Percentiles rank a stretch among this genome's conserved stretches.
phyloP scores from a whole-genome alignment of 768 basidiomycete genomes.

The Mycena metata region DNA sequence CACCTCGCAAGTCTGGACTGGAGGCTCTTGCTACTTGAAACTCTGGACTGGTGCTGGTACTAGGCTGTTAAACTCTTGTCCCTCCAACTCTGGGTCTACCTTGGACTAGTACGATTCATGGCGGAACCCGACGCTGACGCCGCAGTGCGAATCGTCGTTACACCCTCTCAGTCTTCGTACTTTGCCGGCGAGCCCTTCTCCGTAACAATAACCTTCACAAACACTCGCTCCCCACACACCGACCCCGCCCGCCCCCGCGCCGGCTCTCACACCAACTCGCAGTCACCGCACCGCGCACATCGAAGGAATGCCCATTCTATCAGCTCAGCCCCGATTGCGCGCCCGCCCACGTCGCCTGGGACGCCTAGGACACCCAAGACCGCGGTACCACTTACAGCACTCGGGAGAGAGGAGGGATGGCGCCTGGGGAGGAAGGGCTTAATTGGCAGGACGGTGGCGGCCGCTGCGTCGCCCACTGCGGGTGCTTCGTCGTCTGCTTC shows the following conservation, averaged over 20 bases:
- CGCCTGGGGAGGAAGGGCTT: constrained; percentile 62
- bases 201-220: constrained; percentile 89
- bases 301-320: constrained; percentile 84
- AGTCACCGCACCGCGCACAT: constrained; percentile 56
- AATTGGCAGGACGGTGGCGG: constrained; percentile 58
- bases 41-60: too few relatives aligned
- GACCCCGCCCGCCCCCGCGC: constrained; percentile 40
- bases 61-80: too few relatives aligned
- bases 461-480: constrained; percentile 27
- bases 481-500: constrained; percentile 40
- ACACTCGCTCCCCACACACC: constrained; percentile 71
- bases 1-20: too few relatives aligned
- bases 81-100: too few relatives aligned
- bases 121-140: constrained; percentile 53
- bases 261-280: constrained; percentile 43
- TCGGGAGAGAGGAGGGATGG: too few relatives aligned
- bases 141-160: constrained; percentile 76
- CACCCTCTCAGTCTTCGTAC: constrained; percentile 88
- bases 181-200: constrained; percentile 93
- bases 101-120: constrained; percentile 5
- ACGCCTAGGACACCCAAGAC: constrained; percentile 61
- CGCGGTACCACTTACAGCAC: constrained; percentile 39
- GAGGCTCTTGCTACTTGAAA: too few relatives aligned
- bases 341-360: constrained; percentile 88
- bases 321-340: constrained; percentile 84